Evolutionary conservation across 495 filamentous ascomycete species (phyloP).

Genomic region (Penicillium chermesinum): DNA sequence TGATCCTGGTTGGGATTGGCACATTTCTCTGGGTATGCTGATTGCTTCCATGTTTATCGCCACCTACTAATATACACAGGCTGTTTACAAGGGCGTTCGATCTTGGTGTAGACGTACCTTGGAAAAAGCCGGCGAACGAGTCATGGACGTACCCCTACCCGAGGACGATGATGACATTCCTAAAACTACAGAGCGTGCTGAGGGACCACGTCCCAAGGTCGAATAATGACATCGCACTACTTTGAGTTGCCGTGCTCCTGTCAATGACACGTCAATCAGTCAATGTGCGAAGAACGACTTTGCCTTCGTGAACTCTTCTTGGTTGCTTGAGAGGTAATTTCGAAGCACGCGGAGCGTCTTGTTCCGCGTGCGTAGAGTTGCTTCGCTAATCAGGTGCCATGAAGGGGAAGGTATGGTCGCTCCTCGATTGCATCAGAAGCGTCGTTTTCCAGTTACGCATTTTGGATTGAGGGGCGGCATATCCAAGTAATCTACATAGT

Average conservation of each 20-base stretch:
- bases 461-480: conserved; percentile 30
- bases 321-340: conserved; percentile 23
- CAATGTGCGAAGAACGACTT: conserved; percentile 80
- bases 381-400: conserved; percentile 25
- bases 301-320: conserved; percentile 35
- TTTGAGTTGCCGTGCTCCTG: conserved; percentile 84
- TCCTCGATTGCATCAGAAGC: conserved; percentile 25
- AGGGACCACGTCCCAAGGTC: conserved; percentile 13
- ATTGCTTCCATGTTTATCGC: background rate
- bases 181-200: background rate
- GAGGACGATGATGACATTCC: conserved; percentile 52
- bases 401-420: conserved; percentile 37
- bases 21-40: conserved; percentile 77
- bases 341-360: conserved; percentile 32
- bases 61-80: conserved; percentile 43
- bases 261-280: conserved; percentile 87
- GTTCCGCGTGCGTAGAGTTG: conserved; percentile 33
- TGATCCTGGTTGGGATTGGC: conserved; percentile 71
- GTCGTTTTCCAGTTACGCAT: conserved; percentile 7
- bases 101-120: conserved; percentile 63
- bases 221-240: conserved; percentile 57
- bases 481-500: conserved; percentile 5
- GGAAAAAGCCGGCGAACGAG: conserved; percentile 68
- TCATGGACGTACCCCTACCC: conserved; percentile 77
- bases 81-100: conserved; percentile 72